Conservation (phyloP, 345 rosid genomes). For the Psidium friedrichsthalianum region DNA sequence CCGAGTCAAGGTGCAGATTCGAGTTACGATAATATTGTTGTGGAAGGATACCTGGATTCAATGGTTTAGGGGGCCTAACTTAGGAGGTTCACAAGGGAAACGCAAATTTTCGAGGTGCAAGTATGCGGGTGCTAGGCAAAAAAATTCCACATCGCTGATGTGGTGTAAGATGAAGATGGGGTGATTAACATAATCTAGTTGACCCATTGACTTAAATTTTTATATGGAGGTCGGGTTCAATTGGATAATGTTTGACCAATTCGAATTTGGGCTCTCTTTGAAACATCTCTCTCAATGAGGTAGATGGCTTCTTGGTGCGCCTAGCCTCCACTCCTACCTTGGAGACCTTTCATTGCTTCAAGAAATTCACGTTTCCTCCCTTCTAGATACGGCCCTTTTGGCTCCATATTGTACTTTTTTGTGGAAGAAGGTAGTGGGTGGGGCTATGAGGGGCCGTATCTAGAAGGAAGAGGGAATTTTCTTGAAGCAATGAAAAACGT, state of each 20-base stretch:
- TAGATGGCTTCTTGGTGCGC: neutral
- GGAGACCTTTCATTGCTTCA: neutral
- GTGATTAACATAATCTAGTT: neutral
- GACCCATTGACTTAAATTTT: neutral
- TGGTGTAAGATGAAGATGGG: neutral
- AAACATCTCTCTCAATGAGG: neutral
- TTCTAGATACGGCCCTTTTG: neutral
- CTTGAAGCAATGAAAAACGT: neutral
- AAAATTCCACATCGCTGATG: neutral
- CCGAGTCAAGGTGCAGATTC: neutral
- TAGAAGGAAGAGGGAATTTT: neutral
- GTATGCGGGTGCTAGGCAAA: neutral
- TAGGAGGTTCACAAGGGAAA: neutral
- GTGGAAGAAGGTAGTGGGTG: neutral
- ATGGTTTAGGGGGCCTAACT: neutral
- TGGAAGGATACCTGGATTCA: neutral
- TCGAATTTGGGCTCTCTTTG: neutral
- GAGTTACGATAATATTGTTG: neutral
- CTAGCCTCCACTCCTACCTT: neutral
- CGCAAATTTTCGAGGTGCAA: neutral
- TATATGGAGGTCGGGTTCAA: neutral
- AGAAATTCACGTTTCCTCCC: neutral
- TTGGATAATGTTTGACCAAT: neutral
- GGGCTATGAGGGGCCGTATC: neutral
- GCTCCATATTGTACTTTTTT: neutral